Conservation (phyloP, 352 stramenopile species). For the Globisporangium abappressorium region DNA sequence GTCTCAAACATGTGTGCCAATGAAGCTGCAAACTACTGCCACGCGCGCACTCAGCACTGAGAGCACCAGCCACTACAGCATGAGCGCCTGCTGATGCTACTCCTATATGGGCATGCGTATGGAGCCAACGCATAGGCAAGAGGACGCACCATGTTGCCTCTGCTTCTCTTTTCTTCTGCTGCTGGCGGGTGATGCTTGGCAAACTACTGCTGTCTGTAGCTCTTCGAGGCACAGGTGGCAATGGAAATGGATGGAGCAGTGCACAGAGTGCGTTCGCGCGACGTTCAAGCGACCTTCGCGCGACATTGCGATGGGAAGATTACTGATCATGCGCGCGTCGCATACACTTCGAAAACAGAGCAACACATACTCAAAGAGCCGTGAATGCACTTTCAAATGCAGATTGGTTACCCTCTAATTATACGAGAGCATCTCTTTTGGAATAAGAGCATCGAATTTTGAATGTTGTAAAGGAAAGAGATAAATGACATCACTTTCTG, state of each 20-base stretch:
- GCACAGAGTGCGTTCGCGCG: background rate
- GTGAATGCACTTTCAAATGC: background rate
- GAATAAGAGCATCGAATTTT: background rate
- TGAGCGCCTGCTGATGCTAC: background rate
- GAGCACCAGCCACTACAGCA: background rate
- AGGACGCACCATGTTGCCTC: slow-evolving; percentile 6
- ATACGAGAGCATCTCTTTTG: background rate
- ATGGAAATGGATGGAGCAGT: slow-evolving; percentile 10
- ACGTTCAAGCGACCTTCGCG: slow-evolving; percentile 5
- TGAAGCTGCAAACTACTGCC: background rate
- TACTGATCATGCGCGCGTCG: slow-evolving; percentile 6
- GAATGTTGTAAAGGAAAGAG: background rate
- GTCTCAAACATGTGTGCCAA: background rate
- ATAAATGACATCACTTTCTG: background rate
- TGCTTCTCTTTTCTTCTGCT: background rate
- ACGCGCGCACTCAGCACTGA: background rate
- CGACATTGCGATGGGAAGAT: background rate
- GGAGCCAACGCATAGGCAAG: no score
- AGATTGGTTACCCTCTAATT: no score
- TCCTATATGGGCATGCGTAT: background rate
- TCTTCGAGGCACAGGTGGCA: background rate
- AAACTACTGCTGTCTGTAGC: background rate
- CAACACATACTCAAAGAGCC: background rate
- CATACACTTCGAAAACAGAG: background rate
- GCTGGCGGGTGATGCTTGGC: background rate